Conservation (phyloP, 2,329 filamentous ascomycete species). For the Alternaria dauci region DNA sequence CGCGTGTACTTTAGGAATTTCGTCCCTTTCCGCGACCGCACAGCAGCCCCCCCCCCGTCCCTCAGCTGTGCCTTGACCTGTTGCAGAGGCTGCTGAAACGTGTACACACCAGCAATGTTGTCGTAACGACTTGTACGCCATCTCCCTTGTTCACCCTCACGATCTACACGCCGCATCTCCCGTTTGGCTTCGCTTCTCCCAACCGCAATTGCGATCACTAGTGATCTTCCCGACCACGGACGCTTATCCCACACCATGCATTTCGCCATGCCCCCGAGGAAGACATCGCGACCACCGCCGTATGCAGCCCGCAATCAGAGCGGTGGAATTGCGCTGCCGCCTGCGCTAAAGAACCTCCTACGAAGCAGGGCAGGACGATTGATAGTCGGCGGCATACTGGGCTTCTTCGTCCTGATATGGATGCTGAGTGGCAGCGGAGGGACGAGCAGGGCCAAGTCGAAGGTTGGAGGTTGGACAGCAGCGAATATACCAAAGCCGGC, state of each 20-base stretch:
- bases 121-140: constrained; percentile 19
- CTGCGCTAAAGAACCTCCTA: constrained; percentile 57
- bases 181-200: constrained; percentile 32
- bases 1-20: constrained; percentile 23
- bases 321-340: constrained; percentile 38
- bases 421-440: constrained; percentile 46
- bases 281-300: constrained; percentile 77
- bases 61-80: not conserved
- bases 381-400: constrained; percentile 63
- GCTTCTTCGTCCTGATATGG: constrained; percentile 58
- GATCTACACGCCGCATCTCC: constrained; percentile 26
- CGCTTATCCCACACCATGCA: constrained; percentile 66
- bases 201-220: constrained; percentile 11
- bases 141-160: not conserved
- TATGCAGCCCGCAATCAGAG: constrained; percentile 69
- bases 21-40: constrained; percentile 23
- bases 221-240: constrained; percentile 26
- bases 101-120: constrained; percentile 24
- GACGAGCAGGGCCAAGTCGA: constrained; percentile 19
- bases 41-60: constrained; percentile 2
- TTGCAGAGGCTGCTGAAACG: not conserved
- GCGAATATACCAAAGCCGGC: constrained; percentile 43
- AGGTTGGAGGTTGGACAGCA: constrained; percentile 19
- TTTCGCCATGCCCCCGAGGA: constrained; percentile 87
- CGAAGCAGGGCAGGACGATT: constrained; percentile 69